A percentile compares a stretch with the other conserved stretches of the same genome.
These are phyloP conservation scores for Nitzschia sp. DNA, from an alignment of 108 stramenopile species.

Conservation along the genomic window DNA sequence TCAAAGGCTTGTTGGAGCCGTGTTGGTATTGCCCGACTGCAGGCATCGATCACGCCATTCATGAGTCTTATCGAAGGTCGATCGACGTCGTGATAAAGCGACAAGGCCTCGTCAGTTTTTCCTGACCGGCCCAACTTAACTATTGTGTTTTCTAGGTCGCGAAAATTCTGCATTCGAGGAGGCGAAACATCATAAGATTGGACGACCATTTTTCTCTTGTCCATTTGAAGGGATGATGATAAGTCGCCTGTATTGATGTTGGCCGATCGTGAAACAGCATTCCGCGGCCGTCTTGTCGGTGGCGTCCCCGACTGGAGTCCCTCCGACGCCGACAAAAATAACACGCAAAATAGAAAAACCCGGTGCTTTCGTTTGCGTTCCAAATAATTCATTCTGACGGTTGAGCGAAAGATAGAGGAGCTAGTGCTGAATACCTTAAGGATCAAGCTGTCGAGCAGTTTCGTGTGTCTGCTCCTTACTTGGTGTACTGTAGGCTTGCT, in stretches of 20 bases:
- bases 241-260: no score
- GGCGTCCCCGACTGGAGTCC: background rate
- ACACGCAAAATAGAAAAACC: background rate
- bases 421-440: no score
- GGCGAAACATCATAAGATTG: background rate
- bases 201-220: background rate
- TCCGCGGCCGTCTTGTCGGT: no score
- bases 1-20: conserved; percentile 50
- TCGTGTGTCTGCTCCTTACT: no score
- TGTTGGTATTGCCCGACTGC: conserved; percentile 59
- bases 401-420: no score
- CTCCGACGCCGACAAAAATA: background rate
- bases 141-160: conserved; percentile 36
- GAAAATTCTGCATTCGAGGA: background rate
- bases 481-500: no score
- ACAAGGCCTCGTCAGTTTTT: conserved; percentile 58
- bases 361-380: background rate
- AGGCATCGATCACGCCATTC: conserved; percentile 81
- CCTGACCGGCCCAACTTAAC: conserved; percentile 50
- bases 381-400: background rate
- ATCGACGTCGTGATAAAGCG: conserved; percentile 37
- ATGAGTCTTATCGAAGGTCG: conserved; percentile 58
- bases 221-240: background rate
- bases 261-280: no score
- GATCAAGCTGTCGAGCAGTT: no score